Percentiles rank a stretch among this genome's conserved stretches.
These are phyloP conservation scores for Ilyonectria mors-panacis DNA, from an alignment of 2,329 filamentous ascomycete species.

Conservation along the genomic window DNA sequence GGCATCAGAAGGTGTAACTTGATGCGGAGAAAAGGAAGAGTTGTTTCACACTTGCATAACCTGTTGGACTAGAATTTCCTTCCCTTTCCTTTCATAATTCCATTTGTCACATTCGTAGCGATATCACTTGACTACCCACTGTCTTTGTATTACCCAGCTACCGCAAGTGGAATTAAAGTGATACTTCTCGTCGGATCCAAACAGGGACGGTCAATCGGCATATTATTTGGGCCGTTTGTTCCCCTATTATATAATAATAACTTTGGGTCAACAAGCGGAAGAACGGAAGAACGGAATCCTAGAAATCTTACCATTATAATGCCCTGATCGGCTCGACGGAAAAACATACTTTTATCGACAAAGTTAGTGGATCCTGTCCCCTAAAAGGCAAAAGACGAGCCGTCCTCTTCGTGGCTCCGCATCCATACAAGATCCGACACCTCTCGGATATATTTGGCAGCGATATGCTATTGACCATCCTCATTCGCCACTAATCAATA, in stretches of 20 bases:
- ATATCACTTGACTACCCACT: not conserved
- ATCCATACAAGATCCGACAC: not conserved
- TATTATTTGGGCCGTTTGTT: not conserved
- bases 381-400: not conserved
- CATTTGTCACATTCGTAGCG: not conserved
- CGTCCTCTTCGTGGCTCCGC: not conserved
- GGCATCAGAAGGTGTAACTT: not conserved
- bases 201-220: not conserved
- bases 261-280: not conserved
- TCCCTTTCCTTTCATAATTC: not conserved
- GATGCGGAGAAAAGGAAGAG: not conserved
- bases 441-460: not conserved
- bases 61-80: not conserved
- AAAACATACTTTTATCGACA: not conserved
- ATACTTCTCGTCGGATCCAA: not conserved
- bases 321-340: not conserved
- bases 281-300: no score
- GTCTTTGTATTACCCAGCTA: not conserved
- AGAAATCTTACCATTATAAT: not conserved
- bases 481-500: not conserved
- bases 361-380: not conserved
- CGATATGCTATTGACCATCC: not conserved
- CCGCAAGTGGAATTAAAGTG: not conserved
- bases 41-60: not conserved
- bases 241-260: not conserved